These are phyloP conservation scores for Knufia petricola DNA, from an alignment of 2,329 filamentous ascomycete species.

Conservation along the genomic window DNA sequence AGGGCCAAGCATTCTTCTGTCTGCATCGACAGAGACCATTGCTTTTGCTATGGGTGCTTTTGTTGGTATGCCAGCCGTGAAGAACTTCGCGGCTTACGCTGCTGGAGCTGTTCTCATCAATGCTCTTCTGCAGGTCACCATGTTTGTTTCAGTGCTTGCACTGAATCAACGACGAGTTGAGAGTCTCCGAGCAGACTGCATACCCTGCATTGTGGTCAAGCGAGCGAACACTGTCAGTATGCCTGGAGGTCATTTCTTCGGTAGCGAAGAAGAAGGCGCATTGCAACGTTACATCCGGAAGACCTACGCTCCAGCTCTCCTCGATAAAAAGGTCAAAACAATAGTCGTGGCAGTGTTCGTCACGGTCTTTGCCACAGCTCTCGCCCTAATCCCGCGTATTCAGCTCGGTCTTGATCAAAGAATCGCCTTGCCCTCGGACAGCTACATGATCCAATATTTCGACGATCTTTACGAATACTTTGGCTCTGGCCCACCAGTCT, in stretches of 20 bases:
- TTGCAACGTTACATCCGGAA: slow-evolving; percentile 86
- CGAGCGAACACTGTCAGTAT: slow-evolving; percentile 58
- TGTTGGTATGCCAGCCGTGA: slow-evolving; percentile 94
- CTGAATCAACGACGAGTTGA: slow-evolving; percentile 89
- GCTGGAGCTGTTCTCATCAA: slow-evolving; percentile 96
- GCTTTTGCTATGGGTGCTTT: slow-evolving; percentile 88
- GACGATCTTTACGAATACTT: slow-evolving; percentile 92
- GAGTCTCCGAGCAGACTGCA: slow-evolving; percentile 76
- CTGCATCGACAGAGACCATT: slow-evolving; percentile 85
- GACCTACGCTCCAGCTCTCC: slow-evolving; percentile 70
- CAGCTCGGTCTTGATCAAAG: slow-evolving; percentile 86
- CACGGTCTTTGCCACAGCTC: slow-evolving; percentile 72
- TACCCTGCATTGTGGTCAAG: slow-evolving; percentile 77
- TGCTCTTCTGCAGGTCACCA: slow-evolving; percentile 89
- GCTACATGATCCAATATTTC: slow-evolving; percentile 92
- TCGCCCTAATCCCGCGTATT: slow-evolving; percentile 76
- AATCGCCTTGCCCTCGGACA: slow-evolving; percentile 85
- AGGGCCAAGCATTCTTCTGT: slow-evolving; percentile 92
- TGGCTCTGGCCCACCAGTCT: slow-evolving; percentile 83
- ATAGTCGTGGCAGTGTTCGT: slow-evolving; percentile 71
- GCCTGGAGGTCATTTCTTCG: slow-evolving; percentile 58
- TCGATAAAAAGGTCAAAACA: slow-evolving; percentile 72
- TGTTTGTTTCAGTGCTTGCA: slow-evolving; percentile 87
- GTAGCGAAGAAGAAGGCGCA: slow-evolving; percentile 70
- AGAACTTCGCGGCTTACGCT: slow-evolving; percentile 94